Evolutionary conservation across 208 protist species (phyloP), one percentile per base, ranked within the genome.

Genomic region (Acanthamoeba sp.): DNA sequence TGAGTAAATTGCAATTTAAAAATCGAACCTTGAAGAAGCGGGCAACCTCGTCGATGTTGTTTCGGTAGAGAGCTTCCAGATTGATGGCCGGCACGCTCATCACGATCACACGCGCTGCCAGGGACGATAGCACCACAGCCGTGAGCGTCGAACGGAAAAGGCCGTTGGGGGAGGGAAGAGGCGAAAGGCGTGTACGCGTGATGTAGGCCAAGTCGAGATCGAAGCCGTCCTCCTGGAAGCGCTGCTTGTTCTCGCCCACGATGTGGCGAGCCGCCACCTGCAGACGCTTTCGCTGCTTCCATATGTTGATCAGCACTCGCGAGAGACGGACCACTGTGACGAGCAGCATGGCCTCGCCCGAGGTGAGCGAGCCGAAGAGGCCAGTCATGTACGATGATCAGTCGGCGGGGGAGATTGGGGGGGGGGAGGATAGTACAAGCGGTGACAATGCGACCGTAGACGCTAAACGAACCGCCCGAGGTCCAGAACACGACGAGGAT

Each of bases 201-300:
- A 93, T 80, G 88, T 93, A 97, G 59, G 94, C 87, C 57, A 97
- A 91, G 93, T 96, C 95, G 22, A 97, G 92, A 91, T 97, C 95
- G 48, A 94, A 97, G 64, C 96, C 96, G 93, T 96, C 62, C 62
- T 95, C 91, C 87, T 95, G 94, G 91, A 95, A 97, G 69, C 96
- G 95, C 52, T 93, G 95, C 91, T 97, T 97, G 82, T 97, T 95
- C 45, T 97, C 94, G 9, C 94, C 94, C 14, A 97, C 96, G 20
- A 94, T 90, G 76, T 59, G 52, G 57, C 95, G 94, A 38, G 95
- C 59, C 20, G 94, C 69, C 91, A 87, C 78, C 55, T 62, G 71
- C 94, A 95, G 92, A 38, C 40, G 71, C 36, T 42, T 80, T 7
- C 88, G 88, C 38, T 80, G 57, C 45, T 80, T 52, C 64, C 40